These are phyloP conservation scores for Serendipita vermifera DNA, from an alignment of 768 basidiomycete species.

Conservation along the genomic window DNA sequence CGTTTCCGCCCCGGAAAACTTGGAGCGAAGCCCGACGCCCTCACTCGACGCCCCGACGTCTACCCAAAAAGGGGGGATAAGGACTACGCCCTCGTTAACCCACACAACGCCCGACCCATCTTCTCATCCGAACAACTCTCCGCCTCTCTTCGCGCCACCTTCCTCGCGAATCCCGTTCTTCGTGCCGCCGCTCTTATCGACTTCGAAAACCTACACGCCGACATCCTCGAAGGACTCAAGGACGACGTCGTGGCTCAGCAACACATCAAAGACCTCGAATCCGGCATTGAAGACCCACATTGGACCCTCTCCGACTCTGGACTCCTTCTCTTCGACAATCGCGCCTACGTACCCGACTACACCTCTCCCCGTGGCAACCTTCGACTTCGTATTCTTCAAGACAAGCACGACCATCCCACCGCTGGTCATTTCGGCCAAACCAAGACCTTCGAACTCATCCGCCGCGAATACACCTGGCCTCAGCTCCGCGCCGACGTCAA, in stretches of 20 bases:
- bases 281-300: no score
- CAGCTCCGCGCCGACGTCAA: slow-evolving; percentile 19
- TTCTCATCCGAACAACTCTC: slow-evolving; percentile 18
- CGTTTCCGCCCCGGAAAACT: slow-evolving; percentile 20
- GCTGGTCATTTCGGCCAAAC: slow-evolving; percentile 32
- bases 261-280: no score
- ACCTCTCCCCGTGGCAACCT: slow-evolving; percentile 17
- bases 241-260: neutral
- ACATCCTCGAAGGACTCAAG: neutral
- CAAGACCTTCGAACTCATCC: slow-evolving; percentile 24
- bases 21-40: slow-evolving; percentile 16
- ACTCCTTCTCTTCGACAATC: slow-evolving; percentile 20
- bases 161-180: neutral
- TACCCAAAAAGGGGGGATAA: slow-evolving; percentile 19
- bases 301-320: slow-evolving; percentile 9
- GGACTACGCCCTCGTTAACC: slow-evolving; percentile 19
- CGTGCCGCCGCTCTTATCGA: neutral
- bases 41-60: slow-evolving; percentile 19
- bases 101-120: slow-evolving; percentile 18
- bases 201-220: neutral
- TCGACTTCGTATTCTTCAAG: slow-evolving; percentile 21
- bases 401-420: slow-evolving; percentile 26
- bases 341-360: slow-evolving; percentile 24
- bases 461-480: slow-evolving; percentile 32
- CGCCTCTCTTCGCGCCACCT: slow-evolving; percentile 9